A percentile compares a stretch with the other conserved stretches of the same genome.
These are phyloP conservation scores for Populus tomentosa DNA, from an alignment of 441 rosid species.

Conservation along the genomic window DNA sequence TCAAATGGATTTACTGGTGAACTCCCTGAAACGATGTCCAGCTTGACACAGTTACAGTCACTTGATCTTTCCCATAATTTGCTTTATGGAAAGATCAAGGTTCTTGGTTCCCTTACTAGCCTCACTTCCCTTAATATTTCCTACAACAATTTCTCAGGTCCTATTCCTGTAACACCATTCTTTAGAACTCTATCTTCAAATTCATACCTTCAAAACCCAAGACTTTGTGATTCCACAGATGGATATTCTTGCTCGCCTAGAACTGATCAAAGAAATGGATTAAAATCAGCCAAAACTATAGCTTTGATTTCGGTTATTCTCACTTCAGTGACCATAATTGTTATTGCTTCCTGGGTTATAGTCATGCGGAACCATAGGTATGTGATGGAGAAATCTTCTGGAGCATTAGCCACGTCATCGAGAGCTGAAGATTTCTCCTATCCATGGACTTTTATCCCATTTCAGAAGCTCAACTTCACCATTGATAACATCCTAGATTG, in stretches of 20 bases:
- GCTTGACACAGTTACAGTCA: slow-evolving; percentile 77
- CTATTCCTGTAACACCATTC: slow-evolving; percentile 81
- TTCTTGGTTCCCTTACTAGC: slow-evolving; percentile 76
- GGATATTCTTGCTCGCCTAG: slow-evolving; percentile 71
- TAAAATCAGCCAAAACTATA: slow-evolving; percentile 63
- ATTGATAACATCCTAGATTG: slow-evolving; percentile 71
- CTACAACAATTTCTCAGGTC: slow-evolving; percentile 82
- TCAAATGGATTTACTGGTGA: slow-evolving; percentile 60
- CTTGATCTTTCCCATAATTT: slow-evolving; percentile 76
- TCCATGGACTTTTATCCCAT: slow-evolving; percentile 96
- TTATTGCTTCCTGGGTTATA: slow-evolving; percentile 62
- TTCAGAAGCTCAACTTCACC: slow-evolving; percentile 67
- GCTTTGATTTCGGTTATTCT: slow-evolving; percentile 63
- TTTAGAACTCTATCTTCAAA: slow-evolving; percentile 62
- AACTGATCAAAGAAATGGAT: slow-evolving; percentile 29
- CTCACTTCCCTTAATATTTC: slow-evolving; percentile 84
- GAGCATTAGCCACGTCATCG: slow-evolving; percentile 30
- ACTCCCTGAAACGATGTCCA: slow-evolving; percentile 58
- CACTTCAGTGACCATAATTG: slow-evolving; percentile 47
- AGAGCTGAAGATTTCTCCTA: slow-evolving; percentile 80
- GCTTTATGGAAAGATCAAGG: slow-evolving; percentile 56
- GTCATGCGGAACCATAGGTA: slow-evolving; percentile 53
- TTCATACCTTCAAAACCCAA: slow-evolving; percentile 57
- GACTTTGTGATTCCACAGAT: slow-evolving; percentile 58
- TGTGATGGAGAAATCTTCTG: slow-evolving; percentile 45